phyloP scores from a whole-genome alignment of 2,329 filamentous ascomycete species.

The Colletotrichum gigasporum region DNA sequence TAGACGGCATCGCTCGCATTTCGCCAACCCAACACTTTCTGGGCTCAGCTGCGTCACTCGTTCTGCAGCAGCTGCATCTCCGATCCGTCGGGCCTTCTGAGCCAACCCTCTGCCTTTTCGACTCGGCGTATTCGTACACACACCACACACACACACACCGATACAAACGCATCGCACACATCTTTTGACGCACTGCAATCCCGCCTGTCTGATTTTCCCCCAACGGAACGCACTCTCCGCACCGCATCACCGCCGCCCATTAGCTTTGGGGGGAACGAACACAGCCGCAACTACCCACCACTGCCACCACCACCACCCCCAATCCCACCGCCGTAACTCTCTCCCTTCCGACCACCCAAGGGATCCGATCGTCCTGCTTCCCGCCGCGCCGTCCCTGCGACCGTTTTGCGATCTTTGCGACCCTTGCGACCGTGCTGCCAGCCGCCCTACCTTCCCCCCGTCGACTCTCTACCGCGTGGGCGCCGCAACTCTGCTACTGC shows the following conservation, averaged over 20 bases:
- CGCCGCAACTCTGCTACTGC: constrained; percentile 24
- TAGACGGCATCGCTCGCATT: constrained; percentile 23
- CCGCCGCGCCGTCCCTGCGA: not conserved
- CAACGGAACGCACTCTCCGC: constrained; percentile 22
- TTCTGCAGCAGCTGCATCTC: constrained; percentile 26
- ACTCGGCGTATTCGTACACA: not conserved
- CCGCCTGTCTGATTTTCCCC: not conserved
- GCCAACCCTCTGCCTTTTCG: not conserved
- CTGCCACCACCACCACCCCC: too few species aligned
- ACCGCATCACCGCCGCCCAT: not conserved
- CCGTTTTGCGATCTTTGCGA: not conserved
- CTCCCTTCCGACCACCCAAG: constrained; percentile 17
- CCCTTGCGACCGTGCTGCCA: not conserved
- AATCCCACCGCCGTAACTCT: too few species aligned
- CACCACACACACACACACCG: not conserved
- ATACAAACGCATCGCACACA: not conserved
- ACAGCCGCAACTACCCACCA: not conserved
- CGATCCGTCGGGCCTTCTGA: not conserved
- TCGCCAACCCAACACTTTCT: constrained; percentile 9
- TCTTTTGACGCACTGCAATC: not conserved
- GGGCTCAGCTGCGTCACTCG: constrained; percentile 23
- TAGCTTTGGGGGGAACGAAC: constrained; percentile 1
- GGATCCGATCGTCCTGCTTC: constrained; percentile 12
- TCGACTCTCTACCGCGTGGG: constrained; percentile 7
- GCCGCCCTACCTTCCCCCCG: not conserved